Evolutionary conservation across 441 rosid genomes (phyloP), one percentile per base, ranked within the genome.

Genomic region (Breynia disticha): DNA sequence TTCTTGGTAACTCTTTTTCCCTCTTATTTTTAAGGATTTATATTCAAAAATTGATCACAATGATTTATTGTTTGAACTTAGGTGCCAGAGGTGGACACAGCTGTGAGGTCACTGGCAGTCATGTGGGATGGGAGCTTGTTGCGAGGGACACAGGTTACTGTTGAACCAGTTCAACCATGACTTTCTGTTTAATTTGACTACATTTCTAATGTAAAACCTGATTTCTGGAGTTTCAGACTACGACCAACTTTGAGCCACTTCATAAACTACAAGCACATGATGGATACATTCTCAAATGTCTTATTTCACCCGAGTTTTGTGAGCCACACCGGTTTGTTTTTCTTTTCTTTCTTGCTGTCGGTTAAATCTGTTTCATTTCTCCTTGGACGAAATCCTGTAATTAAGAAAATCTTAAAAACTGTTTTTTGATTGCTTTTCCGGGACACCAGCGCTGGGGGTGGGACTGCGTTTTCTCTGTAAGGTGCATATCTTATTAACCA

Each of bases 361-460:
- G 8, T 28, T 28, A 28, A 9, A 0, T 28, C 8, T 1, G 35
- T 28, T 4, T 28, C 5, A 28, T 28, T 28, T 28, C 1, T 28
- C 35, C 8, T 9, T 28, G 5, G 7, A 28, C 8, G 35, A 9
- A 28, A 28, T 28, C 35, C 35, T 28, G 5, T 5, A 28, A 28
- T 4, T 28, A 28, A 41, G 13, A 9, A 41, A 41, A 41, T 41
- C n/a, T 41, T 41, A 41, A 41, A 41, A 3, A 11, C 44, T 41
- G 13, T 41, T 55, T 28, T 63, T 63, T 28, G 16, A 13, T 71
- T 16, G 63, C 60, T 49, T 47, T 16, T 67, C 59, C 72, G 86
- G 98, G 98, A 69, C 98, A 91, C 63, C 81, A 76, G 37, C 89
- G 91, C 58, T 91, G 98, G 97, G 95, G 88, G 0, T 88, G 97